These are phyloP conservation scores for Casaregolazyma suthepensis DNA, from an alignment of 1,139 yeast species.

Conservation along the genomic window DNA sequence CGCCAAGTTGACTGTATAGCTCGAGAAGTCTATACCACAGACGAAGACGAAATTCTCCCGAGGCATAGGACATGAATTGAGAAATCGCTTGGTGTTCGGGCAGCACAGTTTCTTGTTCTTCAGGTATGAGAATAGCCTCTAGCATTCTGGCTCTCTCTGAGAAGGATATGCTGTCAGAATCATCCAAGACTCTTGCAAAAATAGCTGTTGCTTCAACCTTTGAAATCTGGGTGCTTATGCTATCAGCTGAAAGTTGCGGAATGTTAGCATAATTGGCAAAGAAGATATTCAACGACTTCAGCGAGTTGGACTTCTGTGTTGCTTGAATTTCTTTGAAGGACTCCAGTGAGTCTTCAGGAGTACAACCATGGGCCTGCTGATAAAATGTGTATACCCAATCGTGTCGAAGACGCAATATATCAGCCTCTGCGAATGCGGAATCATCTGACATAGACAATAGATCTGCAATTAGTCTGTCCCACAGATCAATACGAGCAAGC, in stretches of 20 bases:
- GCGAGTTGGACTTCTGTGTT: constrained; percentile 16
- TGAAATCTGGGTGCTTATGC: constrained; percentile 57
- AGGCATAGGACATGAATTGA: constrained; percentile 53
- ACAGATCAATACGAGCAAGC: constrained; percentile 9
- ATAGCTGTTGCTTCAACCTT: constrained; percentile 61
- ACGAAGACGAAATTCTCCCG: constrained; percentile 60
- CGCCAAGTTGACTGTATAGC: constrained; percentile 45
- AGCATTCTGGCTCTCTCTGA: constrained; percentile 38
- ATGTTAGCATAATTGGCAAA: constrained; percentile 39
- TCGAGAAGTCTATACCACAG: constrained; percentile 72
- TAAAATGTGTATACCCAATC: constrained; percentile 40
- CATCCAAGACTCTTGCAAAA: constrained; percentile 50
- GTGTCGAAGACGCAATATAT: constrained; percentile 24
- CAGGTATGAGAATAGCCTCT: constrained; percentile 45
- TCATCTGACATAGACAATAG: constrained; percentile 9
- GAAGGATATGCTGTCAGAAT: constrained; percentile 27
- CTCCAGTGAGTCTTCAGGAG: constrained; percentile 26
- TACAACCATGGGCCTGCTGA: constrained; percentile 33
- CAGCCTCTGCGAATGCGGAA: background rate
- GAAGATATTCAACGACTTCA: background rate
- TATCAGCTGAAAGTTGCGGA: constrained; percentile 48
- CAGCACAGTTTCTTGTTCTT: constrained; percentile 18
- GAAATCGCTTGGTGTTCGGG: constrained; percentile 47
- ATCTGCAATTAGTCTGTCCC: constrained; percentile 24
- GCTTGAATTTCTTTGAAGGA: constrained; percentile 23